Conservation (phyloP, 768 basidiomycete genomes). For the Boletus pseudopeckii region DNA sequence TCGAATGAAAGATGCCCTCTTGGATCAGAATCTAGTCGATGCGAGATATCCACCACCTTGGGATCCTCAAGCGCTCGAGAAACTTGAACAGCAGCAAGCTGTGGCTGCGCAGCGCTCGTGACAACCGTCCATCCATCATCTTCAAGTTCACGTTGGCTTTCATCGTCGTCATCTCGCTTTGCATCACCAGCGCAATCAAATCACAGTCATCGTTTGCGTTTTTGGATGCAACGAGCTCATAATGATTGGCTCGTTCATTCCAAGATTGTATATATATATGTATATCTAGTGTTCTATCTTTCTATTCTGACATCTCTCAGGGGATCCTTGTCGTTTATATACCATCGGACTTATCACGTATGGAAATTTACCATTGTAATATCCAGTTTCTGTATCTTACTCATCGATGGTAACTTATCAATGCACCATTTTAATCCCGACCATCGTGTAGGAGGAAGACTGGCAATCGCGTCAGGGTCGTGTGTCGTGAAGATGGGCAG, state of each 20-base stretch:
- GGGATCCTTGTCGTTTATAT: slow-evolving; percentile 14
- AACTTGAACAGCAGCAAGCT: slow-evolving; percentile 27
- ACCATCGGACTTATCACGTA: slow-evolving; percentile 10
- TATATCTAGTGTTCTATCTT: not conserved
- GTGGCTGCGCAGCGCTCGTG: slow-evolving; percentile 7
- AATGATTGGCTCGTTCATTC: not conserved
- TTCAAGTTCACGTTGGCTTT: not conserved
- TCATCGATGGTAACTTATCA: not conserved
- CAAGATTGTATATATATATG: not conserved
- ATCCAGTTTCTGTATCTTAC: slow-evolving; percentile 23
- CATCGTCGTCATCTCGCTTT: not conserved
- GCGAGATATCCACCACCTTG: slow-evolving; percentile 68
- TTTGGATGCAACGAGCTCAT: not conserved
- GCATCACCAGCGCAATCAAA: not conserved
- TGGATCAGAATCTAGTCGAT: slow-evolving; percentile 78
- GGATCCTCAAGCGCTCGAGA: slow-evolving; percentile 47
- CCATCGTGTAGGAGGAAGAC: not conserved
- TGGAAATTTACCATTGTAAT: slow-evolving; percentile 15
- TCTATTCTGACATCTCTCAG: not conserved
- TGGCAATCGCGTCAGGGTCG: not conserved
- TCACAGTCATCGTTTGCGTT: not conserved
- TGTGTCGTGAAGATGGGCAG: not conserved
- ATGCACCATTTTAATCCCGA: not conserved
- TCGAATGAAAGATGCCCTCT: slow-evolving; percentile 69
- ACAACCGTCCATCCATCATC: not conserved